Conservation (phyloP, 495 filamentous ascomycete species). For the Xylaria castorea region DNA sequence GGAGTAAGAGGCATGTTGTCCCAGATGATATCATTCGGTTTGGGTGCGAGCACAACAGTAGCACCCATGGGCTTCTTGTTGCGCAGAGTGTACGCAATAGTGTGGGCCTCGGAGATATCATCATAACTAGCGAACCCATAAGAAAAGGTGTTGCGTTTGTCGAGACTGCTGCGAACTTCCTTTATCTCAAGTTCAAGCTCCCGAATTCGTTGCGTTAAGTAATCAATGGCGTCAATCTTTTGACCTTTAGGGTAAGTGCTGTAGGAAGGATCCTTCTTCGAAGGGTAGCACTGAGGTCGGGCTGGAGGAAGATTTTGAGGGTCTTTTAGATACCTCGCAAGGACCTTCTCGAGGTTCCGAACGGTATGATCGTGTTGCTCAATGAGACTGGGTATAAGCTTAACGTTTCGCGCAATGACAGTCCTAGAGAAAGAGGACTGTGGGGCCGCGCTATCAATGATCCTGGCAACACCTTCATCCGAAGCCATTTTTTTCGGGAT, state of each 20-base stretch:
- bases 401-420: constrained; percentile 89
- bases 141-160: constrained; percentile 83
- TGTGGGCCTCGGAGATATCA: constrained; percentile 84
- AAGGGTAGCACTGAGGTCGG: constrained; percentile 80
- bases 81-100: constrained; percentile 79
- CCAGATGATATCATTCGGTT: constrained; percentile 95
- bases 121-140: constrained; percentile 96
- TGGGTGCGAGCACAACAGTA: constrained; percentile 77
- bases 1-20: constrained; percentile 81
- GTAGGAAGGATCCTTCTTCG: constrained; percentile 70
- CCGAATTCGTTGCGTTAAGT: constrained; percentile 83
- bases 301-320: constrained; percentile 79
- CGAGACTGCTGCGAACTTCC: constrained; percentile 78
- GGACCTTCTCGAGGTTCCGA: constrained; percentile 76
- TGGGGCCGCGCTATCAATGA: constrained; percentile 77
- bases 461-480: constrained; percentile 84
- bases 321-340: constrained; percentile 89
- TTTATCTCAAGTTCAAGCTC: constrained; percentile 84
- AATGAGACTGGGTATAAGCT: constrained; percentile 82
- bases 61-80: constrained; percentile 84
- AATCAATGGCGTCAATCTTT: constrained; percentile 93
- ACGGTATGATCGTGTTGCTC: constrained; percentile 83
- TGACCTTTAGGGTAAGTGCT: constrained; percentile 65
- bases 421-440: constrained; percentile 78
- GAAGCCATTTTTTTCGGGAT: constrained; percentile 74